Evolutionary conservation across 768 basidiomycete species (phyloP).

Genomic region (Chalciporus piperatus): DNA sequence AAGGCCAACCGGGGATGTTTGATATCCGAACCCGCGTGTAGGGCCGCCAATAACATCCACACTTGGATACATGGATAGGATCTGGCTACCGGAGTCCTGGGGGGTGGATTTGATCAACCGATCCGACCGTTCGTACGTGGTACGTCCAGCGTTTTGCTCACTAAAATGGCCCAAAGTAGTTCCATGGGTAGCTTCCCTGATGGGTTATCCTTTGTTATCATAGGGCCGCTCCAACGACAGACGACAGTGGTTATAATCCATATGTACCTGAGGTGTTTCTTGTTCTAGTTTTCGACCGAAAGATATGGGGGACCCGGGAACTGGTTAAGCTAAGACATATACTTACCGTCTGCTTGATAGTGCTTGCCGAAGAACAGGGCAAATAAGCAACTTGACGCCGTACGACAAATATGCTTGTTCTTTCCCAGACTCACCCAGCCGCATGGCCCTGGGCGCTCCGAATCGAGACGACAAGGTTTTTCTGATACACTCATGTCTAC

Average conservation of each 20-base stretch:
- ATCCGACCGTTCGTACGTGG: not conserved
- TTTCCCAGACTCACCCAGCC: not conserved
- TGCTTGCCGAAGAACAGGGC: too few relatives aligned
- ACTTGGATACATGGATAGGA: too few relatives aligned
- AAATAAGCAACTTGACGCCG: too few relatives aligned
- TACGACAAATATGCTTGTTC: not conserved
- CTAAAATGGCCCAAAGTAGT: not conserved
- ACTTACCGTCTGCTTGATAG: too few relatives aligned
- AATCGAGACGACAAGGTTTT: too few relatives aligned
- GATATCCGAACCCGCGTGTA: not conserved
- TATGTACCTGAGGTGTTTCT: too few relatives aligned
- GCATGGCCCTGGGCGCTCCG: not conserved
- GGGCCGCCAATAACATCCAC: not conserved
- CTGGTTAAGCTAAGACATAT: not conserved
- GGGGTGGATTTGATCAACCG: not conserved
- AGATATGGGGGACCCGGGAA: not conserved
- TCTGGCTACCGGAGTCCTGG: too few relatives aligned
- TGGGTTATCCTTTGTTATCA: too few relatives aligned
- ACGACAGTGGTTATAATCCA: too few relatives aligned
- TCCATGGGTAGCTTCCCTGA: too few relatives aligned
- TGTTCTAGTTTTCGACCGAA: too few relatives aligned
- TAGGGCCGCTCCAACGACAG: too few relatives aligned
- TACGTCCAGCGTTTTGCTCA: not conserved
- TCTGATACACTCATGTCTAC: not conserved
- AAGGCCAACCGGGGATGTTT: not conserved